phyloP scores from a whole-genome alignment of 257 asterid species.

The Ajuga chamaepitys region DNA sequence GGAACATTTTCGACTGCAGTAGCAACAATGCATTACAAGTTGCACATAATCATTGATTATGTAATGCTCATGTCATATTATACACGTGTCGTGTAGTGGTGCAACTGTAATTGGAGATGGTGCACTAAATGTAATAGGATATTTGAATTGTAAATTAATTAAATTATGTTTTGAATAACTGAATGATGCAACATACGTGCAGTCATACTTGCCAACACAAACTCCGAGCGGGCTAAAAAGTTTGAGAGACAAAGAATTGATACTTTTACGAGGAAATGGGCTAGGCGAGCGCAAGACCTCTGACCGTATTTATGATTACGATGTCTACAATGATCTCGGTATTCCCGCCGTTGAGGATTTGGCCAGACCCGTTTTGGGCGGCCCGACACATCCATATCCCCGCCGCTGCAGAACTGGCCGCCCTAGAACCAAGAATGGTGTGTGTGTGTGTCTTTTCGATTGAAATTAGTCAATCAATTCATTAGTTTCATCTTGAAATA shows the following conservation, averaged over 20 bases:
- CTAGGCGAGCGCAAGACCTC: constrained; percentile 36
- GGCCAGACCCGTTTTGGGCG: constrained; percentile 63
- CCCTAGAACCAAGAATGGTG: constrained; percentile 38
- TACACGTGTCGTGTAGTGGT: no score
- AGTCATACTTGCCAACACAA: constrained; percentile 67
- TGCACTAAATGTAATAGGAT: no score
- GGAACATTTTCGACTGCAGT: no score
- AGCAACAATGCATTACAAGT: no score
- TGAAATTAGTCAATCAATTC: no score
- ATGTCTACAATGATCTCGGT: constrained; percentile 75
- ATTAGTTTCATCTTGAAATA: no score
- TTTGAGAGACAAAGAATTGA: constrained; percentile 41
- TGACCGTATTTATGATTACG: constrained; percentile 70
- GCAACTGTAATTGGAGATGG: no score
- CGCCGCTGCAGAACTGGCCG: constrained; percentile 80
- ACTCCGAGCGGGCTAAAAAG: constrained; percentile 55
- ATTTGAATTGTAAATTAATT: no score
- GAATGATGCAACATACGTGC: not conserved
- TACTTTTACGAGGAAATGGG: constrained; percentile 49
- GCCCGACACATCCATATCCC: constrained; percentile 50
- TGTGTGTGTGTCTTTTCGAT: no score
- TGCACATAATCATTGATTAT: no score
- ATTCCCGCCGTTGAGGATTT: constrained; percentile 32
- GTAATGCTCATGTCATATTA: no score
- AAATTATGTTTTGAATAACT: no score